Conservation (phyloP, 2,329 filamentous ascomycete species). For the Phoma sp. region DNA sequence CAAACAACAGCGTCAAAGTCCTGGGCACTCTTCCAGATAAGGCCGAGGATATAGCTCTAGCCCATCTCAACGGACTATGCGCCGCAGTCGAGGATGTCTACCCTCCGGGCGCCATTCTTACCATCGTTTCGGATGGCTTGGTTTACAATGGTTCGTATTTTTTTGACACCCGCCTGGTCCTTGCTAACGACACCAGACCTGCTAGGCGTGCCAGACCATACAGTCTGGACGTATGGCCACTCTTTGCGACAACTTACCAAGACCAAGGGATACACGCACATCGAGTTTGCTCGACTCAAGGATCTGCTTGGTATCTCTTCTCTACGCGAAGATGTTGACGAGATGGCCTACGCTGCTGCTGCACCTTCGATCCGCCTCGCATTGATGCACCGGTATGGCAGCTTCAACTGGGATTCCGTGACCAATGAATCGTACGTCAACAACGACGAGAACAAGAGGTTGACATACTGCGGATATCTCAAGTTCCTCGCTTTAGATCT, state of each 20-base stretch:
- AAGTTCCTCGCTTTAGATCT: constrained; percentile 27
- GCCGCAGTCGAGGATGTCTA: constrained; percentile 50
- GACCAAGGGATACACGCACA: constrained; percentile 19
- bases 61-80: constrained; percentile 50
- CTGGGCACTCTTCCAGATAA: constrained; percentile 55
- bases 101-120: constrained; percentile 46
- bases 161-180: too few relatives aligned
- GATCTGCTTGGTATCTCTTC: constrained; percentile 19
- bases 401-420: constrained; percentile 16
- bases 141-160: constrained; percentile 44
- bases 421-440: constrained; percentile 17
- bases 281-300: constrained; percentile 25
- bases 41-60: constrained; percentile 53
- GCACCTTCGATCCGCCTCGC: constrained; percentile 25
- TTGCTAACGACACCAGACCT: constrained; percentile 37
- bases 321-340: constrained; percentile 17
- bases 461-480: constrained; percentile 29
- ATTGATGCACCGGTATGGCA: constrained; percentile 24
- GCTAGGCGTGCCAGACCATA: constrained; percentile 50
- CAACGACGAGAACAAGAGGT: constrained; percentile 16
- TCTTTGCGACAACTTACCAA: constrained; percentile 18
- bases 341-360: constrained; percentile 22
- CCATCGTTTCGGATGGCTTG: constrained; percentile 52
- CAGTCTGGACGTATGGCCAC: constrained; percentile 49
- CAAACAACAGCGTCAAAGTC: constrained; percentile 62